A percentile compares a stretch with the other conserved stretches of the same genome.
phyloP scores from a whole-genome alignment of 768 basidiomycete species.

The Pilatotrama ljubarskyi region DNA sequence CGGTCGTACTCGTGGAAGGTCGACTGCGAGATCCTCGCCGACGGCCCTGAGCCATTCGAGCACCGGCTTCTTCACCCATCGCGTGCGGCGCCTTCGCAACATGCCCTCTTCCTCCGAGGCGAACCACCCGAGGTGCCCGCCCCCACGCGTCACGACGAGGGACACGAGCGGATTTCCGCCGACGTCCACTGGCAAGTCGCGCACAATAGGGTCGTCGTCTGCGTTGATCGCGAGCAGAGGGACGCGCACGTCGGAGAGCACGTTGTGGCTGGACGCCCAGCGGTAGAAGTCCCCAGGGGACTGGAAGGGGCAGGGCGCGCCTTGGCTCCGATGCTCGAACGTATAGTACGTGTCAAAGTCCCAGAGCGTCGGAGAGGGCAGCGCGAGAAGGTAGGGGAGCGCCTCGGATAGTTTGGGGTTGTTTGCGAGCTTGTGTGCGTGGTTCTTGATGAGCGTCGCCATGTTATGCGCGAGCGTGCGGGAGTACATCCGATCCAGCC shows the following conservation, averaged over 20 bases:
- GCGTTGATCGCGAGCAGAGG: conserved; percentile 78
- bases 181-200: conserved; percentile 57
- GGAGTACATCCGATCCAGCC: conserved; percentile 33
- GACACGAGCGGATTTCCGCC: conserved; percentile 53
- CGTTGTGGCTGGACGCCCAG: conserved; percentile 60
- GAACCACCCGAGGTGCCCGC: conserved; percentile 87
- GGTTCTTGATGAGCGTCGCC: conserved; percentile 66
- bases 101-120: conserved; percentile 32
- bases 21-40: conserved; percentile 49
- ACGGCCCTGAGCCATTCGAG: conserved; percentile 67
- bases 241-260: conserved; percentile 58
- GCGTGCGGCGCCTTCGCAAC: conserved; percentile 14
- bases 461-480: conserved; percentile 53
- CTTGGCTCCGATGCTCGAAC: conserved; percentile 26
- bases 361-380: conserved; percentile 5
- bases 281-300: conserved; percentile 47
- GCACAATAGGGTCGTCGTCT: conserved; percentile 78
- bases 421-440: conserved; percentile 39
- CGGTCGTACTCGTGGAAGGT: conserved; percentile 31
- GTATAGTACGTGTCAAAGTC: conserved; percentile 7
- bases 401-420: conserved; percentile 10
- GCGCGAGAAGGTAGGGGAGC: conserved; percentile 5
- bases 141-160: conserved; percentile 62
- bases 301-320: conserved; percentile 35
- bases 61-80: conserved; percentile 71